phyloP scores from a whole-genome alignment of 2,329 filamentous ascomycete species.

The Fusarium sp. region DNA sequence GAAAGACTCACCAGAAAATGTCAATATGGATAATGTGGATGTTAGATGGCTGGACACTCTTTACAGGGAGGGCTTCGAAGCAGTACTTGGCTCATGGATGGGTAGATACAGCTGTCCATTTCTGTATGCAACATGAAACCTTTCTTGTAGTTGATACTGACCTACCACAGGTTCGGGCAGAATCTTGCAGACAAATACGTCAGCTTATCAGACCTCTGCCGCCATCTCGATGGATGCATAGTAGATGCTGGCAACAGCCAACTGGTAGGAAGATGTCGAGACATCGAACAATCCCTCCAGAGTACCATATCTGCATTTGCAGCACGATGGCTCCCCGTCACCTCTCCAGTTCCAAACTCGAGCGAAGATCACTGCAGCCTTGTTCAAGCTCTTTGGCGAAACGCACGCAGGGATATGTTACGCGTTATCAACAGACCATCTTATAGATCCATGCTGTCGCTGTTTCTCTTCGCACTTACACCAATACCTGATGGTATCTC shows the following conservation, averaged over 20 bases:
- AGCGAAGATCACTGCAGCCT: constrained; percentile 30
- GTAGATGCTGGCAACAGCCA: constrained; percentile 37
- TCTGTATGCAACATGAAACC: constrained; percentile 48
- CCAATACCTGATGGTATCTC: constrained; percentile 57
- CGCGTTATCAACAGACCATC: constrained; percentile 57
- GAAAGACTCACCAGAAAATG: not conserved
- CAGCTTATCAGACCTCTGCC: constrained; percentile 50
- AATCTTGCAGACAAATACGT: constrained; percentile 49
- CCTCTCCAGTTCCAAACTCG: constrained; percentile 6
- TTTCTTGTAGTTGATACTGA: constrained; percentile 8
- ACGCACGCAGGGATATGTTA: constrained; percentile 55
- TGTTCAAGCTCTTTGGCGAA: constrained; percentile 52
- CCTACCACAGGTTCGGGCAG: constrained; percentile 40
- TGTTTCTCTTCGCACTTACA: constrained; percentile 57
- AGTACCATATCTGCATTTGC: constrained; percentile 50
- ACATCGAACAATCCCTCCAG: constrained; percentile 48
- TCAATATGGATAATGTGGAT: constrained; percentile 28
- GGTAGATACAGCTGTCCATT: constrained; percentile 59
- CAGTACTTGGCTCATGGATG: constrained; percentile 59
- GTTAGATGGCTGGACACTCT: constrained; percentile 48
- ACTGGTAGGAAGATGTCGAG: constrained; percentile 23
- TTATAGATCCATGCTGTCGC: constrained; percentile 57
- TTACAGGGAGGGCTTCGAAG: constrained; percentile 55
- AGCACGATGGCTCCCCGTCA: constrained; percentile 50
- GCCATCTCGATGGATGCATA: constrained; percentile 54